Evolutionary conservation across 2,329 filamentous ascomycete genomes (phyloP), one percentile per base, ranked within the genome.

Genomic region (Fusarium tupiense): DNA sequence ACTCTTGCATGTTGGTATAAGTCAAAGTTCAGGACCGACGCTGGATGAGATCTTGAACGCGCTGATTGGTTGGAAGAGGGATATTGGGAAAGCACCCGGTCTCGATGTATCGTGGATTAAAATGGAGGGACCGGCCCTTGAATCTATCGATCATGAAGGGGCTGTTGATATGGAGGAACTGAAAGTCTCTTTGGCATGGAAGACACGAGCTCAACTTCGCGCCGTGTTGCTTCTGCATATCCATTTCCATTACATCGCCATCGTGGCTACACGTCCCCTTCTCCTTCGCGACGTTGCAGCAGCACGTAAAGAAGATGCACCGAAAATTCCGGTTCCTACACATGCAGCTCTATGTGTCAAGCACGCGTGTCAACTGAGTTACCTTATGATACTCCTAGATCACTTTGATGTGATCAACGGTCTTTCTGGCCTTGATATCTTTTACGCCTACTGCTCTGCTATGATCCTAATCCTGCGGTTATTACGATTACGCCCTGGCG

Each of bases 371-470:
- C 81, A 82, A 50, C 69, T 83, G 44, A 76, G 79, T 29, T 77
- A 77, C 11, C 66, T 82, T 0, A 76, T 80, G 50, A 74, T 82
- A 20, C 73, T 83, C 2, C 77, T 83, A 0, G 78, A 82, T 41
- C 76, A 74, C 8, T 82, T 82, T 44, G 73, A 78, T 26, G 74
- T 81, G 2, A 57, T 83, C 12, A 81, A 82, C 54, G 81, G 82
- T 3, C 71, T 81, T 13, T 81, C 81, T 2, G 81, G 81, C 4
- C 72, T 82, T 1, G 82, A 83, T 37, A 74, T 82, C 5, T 83
- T 82, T 41, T 83, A 83, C 58, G 76, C 79, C 40, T 82, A 82
- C 64, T 82, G 79, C 49, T 78, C 80, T 4, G 77, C 77, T 4
- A 82, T 83, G 79, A 74, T 80, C 0, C 16, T 75, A 0, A 76